Base-by-base conservation (phyloP, 2,329 filamentous ascomycete genomes). In the Fusarium transvaalense region DNA sequence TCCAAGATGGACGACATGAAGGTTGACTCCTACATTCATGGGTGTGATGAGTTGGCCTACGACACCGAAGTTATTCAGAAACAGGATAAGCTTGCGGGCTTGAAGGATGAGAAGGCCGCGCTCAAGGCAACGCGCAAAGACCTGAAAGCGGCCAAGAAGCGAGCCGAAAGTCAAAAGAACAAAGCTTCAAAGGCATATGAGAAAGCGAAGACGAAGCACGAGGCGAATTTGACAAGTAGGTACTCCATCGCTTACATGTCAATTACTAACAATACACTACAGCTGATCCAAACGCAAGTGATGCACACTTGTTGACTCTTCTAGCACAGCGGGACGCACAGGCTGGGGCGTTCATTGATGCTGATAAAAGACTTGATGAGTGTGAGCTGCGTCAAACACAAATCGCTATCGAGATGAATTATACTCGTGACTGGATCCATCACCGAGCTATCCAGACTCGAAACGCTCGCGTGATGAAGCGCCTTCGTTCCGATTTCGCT, bases 1-100 rank as follows among this genome's bases (percentile, higher is more conserved):
- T 74, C 78, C 0, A 77, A 78, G 37, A 74, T 67, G 1, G 78
- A 80, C 34, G 68, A 72, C 39, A 61, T 79, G 2, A 37, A 38
- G 0, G 37, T 56, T 0, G 38, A 61, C 2, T 19, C 35, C 1
- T 70, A 69, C 23, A 53, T 70, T 6, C n/a, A n/a, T n/a, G n/a
- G n/a, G n/a, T n/a, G n/a, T n/a, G n/a, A n/a, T n/a, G n/a, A n/a
- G n/a, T n/a, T n/a, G n/a, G n/a, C n/a, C n/a, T n/a, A n/a, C n/a
- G n/a, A n/a, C n/a, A n/a, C n/a, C n/a, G n/a, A n/a, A n/a, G n/a
- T n/a, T n/a, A n/a, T n/a, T n/a, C n/a, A n/a, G n/a, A n/a, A n/a
- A n/a, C n/a, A n/a, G n/a, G n/a, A n/a, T n/a, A n/a, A n/a, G n/a
- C n/a, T n/a, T n/a, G n/a, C n/a, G n/a, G n/a, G n/a, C n/a, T n/a